Conservation (phyloP, 768 basidiomycete species). For the Lactarius sp. region DNA sequence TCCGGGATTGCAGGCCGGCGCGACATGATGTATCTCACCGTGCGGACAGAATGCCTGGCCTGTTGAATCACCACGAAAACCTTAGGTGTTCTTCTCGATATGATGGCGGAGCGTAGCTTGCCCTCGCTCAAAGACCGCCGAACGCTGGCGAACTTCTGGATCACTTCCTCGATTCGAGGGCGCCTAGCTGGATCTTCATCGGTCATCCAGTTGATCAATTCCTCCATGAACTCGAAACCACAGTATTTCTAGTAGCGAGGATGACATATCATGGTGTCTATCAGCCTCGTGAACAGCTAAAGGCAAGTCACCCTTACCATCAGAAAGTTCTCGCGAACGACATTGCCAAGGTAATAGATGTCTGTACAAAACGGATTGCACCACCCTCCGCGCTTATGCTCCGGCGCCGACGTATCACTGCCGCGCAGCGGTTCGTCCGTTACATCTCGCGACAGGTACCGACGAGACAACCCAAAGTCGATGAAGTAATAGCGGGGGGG, state of each 20-base stretch:
- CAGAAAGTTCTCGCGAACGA: neutral
- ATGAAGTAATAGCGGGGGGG: neutral
- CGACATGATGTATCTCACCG: neutral
- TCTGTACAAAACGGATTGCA: neutral
- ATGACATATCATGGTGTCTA: neutral
- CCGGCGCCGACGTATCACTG: too few species aligned
- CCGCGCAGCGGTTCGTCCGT: too few species aligned
- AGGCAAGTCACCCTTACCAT: neutral
- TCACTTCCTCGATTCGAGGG: neutral
- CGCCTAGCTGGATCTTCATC: neutral
- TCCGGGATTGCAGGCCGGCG: slow-evolving; percentile 39
- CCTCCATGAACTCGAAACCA: neutral
- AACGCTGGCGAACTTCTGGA: neutral
- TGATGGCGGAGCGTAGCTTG: neutral
- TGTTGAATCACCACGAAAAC: neutral
- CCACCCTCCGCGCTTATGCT: neutral
- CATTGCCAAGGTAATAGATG: neutral
- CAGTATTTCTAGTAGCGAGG: neutral
- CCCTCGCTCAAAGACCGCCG: neutral
- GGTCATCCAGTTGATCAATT: neutral
- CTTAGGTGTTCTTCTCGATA: neutral
- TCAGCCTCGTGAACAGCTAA: too few species aligned
- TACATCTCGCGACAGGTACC: neutral
- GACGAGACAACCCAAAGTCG: neutral
- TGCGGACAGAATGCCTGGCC: neutral